Evolutionary conservation across 257 asterid genomes (phyloP).

Genomic region (Nicotiana sylvestris): DNA sequence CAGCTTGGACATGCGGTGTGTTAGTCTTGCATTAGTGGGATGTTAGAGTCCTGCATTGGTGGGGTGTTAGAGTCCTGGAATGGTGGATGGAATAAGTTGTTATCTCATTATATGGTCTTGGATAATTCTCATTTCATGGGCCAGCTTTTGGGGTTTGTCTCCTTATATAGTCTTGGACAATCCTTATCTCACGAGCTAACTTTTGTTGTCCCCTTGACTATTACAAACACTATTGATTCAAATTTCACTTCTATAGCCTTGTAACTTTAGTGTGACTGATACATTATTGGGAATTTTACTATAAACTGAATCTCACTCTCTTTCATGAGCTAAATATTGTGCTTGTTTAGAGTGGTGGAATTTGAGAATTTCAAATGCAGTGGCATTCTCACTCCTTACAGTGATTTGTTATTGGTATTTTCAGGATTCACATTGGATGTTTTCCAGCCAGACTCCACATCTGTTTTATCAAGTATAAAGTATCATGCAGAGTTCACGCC

Average conservation of each 20-base stretch:
- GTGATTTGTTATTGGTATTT: not conserved
- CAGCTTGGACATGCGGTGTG: not conserved
- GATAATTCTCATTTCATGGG: not conserved
- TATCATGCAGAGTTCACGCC: constrained; percentile 73
- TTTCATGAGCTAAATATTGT: not conserved
- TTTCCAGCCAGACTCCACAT: constrained; percentile 42
- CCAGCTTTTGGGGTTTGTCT: not conserved
- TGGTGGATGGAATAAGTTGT: not conserved
- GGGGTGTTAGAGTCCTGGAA: not conserved
- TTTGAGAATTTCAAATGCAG: not conserved
- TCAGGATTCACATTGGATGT: constrained; percentile 7
- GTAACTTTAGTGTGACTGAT: not conserved
- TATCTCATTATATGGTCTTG: not conserved
- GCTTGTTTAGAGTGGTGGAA: not conserved
- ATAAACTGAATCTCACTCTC: not conserved
- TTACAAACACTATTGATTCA: not conserved
- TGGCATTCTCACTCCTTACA: not conserved
- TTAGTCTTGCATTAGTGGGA: not conserved
- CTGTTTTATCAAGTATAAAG: constrained; percentile 65
- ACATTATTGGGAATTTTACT: not conserved
- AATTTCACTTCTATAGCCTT: not conserved
- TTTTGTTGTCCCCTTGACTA: not conserved
- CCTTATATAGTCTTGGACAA: not conserved
- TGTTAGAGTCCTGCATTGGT: not conserved
- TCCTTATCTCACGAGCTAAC: not conserved